Percentiles rank a stretch among this genome's conserved stretches.
Evolutionary conservation across 129 eudicot genomes (phyloP).

Genomic region (Artemisia argyi): DNA sequence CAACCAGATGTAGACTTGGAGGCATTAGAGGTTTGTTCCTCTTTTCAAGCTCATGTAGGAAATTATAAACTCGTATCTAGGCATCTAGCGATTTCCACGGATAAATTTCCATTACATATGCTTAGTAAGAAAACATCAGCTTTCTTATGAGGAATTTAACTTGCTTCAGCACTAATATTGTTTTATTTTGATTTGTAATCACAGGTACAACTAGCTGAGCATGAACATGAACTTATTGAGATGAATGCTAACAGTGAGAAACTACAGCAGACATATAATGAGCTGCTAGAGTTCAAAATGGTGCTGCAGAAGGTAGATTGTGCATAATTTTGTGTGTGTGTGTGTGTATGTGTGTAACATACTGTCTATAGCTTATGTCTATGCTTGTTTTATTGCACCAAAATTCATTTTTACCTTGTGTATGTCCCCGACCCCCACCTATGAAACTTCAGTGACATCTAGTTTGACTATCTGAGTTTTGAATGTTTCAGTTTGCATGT

Average conservation of each 20-base stretch:
- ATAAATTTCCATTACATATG: constrained; percentile 8
- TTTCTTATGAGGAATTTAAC: constrained; percentile 19
- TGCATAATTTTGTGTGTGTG: constrained; percentile 2
- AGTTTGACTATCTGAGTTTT: background rate
- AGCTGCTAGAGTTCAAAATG: constrained; percentile 88
- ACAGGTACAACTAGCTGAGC: constrained; percentile 83
- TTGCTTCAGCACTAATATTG: constrained; percentile 10
- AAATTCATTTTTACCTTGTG: background rate
- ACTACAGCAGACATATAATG: constrained; percentile 73
- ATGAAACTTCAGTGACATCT: background rate
- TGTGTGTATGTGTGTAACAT: background rate
- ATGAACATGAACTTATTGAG: constrained; percentile 88
- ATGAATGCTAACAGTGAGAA: constrained; percentile 88
- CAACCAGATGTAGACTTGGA: constrained; percentile 82
- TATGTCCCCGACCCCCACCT: background rate
- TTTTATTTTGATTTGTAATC: constrained; percentile 18
- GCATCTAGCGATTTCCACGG: background rate
- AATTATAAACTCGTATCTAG: background rate
- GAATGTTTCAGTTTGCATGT: background rate
- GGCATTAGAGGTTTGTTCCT: constrained; percentile 73
- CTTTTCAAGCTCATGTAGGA: background rate
- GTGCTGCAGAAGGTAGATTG: constrained; percentile 85
- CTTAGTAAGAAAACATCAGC: constrained; percentile 1
- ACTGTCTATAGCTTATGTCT: background rate
- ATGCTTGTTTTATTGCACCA: constrained; percentile 7